Percentiles rank a stretch among this genome's conserved stretches.
These are phyloP conservation scores for Naganishia sp. DNA, from an alignment of 1,284 basidiomycete species.

Conservation along the genomic window DNA sequence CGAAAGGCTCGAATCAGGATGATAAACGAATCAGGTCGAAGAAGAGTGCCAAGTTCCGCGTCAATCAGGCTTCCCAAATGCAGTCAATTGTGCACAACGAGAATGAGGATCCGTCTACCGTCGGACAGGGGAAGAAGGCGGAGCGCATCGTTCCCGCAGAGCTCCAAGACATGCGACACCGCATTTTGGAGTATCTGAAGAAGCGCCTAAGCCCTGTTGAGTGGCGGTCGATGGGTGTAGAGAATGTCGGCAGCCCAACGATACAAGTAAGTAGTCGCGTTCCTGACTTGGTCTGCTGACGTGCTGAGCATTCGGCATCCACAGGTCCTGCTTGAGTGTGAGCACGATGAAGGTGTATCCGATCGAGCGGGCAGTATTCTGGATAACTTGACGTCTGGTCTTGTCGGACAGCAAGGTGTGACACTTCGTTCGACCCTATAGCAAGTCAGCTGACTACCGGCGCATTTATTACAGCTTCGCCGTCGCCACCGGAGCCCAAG, in stretches of 20 bases:
- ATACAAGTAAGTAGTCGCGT: conserved; percentile 63
- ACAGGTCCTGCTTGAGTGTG: conserved; percentile 76
- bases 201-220: conserved; percentile 68
- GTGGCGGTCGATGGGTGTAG: conserved; percentile 75
- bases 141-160: conserved; percentile 57
- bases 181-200: conserved; percentile 62
- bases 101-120: conserved; percentile 34
- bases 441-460: neutral
- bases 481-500: conserved; percentile 49
- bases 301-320: neutral
- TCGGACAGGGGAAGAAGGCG: conserved; percentile 43
- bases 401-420: conserved; percentile 68
- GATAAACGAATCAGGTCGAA: conserved; percentile 49
- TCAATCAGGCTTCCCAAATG: conserved; percentile 46
- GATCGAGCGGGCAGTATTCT: conserved; percentile 70
- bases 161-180: conserved; percentile 60
- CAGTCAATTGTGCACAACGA: conserved; percentile 51
- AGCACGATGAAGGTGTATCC: conserved; percentile 65
- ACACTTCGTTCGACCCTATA: conserved; percentile 51
- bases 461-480: conserved; percentile 4
- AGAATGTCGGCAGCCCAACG: conserved; percentile 76
- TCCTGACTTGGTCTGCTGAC: conserved; percentile 11
- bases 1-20: conserved; percentile 32
- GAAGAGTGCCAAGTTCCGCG: conserved; percentile 50
- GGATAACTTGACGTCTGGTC: conserved; percentile 77